Evolutionary conservation across 2,329 filamentous ascomycete species (phyloP).

Genomic region (Leptographium lundbergii): DNA sequence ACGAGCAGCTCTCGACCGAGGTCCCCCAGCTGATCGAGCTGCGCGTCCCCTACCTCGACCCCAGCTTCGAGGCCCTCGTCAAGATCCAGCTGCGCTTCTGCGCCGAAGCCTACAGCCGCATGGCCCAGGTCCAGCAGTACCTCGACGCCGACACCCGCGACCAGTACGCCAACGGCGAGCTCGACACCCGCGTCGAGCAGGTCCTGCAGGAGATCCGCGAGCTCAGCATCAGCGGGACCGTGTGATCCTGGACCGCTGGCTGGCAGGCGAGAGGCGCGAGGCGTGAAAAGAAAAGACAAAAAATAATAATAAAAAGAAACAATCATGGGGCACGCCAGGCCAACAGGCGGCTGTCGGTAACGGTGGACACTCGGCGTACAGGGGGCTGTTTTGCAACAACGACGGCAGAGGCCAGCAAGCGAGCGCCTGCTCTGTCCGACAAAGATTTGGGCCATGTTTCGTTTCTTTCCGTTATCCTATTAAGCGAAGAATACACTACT

Average conservation of each 20-base stretch:
- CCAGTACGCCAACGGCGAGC: constrained; percentile 84
- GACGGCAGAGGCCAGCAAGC: not conserved
- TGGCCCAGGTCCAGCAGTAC: constrained; percentile 99
- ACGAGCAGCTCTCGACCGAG: constrained; percentile 88
- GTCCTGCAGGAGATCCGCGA: constrained; percentile 95
- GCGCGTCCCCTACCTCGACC: constrained; percentile 91
- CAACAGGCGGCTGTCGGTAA: not conserved
- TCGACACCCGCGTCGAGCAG: constrained; percentile 87
- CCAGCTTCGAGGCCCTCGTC: constrained; percentile 92
- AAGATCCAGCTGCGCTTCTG: constrained; percentile 98
- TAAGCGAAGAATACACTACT: not conserved
- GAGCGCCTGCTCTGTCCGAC: not conserved
- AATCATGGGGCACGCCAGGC: not conserved
- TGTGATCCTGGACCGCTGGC: constrained; percentile 27
- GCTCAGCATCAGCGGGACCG: constrained; percentile 74
- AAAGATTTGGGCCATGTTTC: not conserved
- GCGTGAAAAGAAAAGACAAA: not conserved
- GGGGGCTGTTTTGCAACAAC: not conserved
- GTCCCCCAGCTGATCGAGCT: constrained; percentile 93
- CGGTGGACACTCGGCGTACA: not conserved
- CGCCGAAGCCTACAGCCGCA: constrained; percentile 90
- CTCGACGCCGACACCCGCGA: constrained; percentile 90
- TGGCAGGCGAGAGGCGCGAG: not conserved
- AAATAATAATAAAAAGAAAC: not conserved
- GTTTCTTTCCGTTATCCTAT: not conserved